A percentile compares a stretch with the other conserved stretches of the same genome.
These are phyloP conservation scores for Saxophila tyrrhenica DNA, from an alignment of 495 filamentous ascomycete genomes.

Conservation along the genomic window DNA sequence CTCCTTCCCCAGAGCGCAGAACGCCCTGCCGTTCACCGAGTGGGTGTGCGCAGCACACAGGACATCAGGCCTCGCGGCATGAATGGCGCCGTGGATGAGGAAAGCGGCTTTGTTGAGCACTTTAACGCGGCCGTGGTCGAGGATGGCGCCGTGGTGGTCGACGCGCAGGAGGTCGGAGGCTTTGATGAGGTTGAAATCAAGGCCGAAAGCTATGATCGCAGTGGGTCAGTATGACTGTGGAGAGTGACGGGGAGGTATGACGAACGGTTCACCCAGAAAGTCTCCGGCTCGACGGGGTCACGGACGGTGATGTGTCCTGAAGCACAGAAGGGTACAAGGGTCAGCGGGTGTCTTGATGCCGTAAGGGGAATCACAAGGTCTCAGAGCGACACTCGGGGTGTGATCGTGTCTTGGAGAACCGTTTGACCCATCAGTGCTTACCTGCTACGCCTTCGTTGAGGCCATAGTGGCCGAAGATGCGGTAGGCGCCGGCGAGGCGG, in stretches of 20 bases:
- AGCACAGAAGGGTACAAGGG: no score
- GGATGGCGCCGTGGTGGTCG: slow-evolving; percentile 47
- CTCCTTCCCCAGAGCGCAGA: slow-evolving; percentile 50
- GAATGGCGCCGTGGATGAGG: slow-evolving; percentile 37
- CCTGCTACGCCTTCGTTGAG: slow-evolving; percentile 38
- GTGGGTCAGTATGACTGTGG: no score
- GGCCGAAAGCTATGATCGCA: slow-evolving; percentile 46
- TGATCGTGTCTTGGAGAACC: no score
- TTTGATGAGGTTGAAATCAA: slow-evolving; percentile 55
- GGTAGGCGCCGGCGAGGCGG: slow-evolving; percentile 50
- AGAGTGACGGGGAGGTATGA: not conserved
- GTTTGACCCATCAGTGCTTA: no score
- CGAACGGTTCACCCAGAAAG: slow-evolving; percentile 41
- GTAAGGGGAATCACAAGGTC: no score
- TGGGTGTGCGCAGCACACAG: slow-evolving; percentile 61
- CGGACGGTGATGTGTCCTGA: slow-evolving; percentile 27
- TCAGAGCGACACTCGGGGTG: no score
- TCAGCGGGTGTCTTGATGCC: no score
- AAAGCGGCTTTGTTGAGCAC: slow-evolving; percentile 52
- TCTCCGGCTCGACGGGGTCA: not conserved
- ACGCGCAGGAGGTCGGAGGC: slow-evolving; percentile 58
- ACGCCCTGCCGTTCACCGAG: slow-evolving; percentile 56
- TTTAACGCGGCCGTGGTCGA: slow-evolving; percentile 50
- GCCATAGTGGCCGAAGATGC: slow-evolving; percentile 55
- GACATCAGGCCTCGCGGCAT: slow-evolving; percentile 57